A percentile compares a stretch with the other conserved stretches of the same genome.
Evolutionary conservation across 257 asterid species (phyloP).

Genomic region (Fraxinus excelsior): DNA sequence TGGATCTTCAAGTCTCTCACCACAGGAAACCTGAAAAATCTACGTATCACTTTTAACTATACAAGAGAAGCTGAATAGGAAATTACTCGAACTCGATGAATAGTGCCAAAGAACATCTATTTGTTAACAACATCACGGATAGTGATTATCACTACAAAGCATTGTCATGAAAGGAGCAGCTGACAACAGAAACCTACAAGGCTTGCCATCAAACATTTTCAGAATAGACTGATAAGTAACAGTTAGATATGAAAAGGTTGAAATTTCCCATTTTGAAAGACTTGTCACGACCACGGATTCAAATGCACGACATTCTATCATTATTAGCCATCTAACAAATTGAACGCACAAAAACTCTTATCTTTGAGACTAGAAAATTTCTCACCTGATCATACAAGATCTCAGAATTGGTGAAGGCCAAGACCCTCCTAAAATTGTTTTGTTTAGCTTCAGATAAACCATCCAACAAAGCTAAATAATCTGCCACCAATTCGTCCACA

Average conservation of each 20-base stretch:
- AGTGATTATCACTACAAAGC: neutral
- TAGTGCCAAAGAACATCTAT: neutral
- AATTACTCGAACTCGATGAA: neutral
- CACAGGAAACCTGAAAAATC: constrained; percentile 52
- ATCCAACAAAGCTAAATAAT: constrained; percentile 91
- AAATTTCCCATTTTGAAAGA: neutral
- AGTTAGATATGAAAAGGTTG: neutral
- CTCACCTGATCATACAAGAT: constrained; percentile 71
- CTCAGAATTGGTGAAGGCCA: constrained; percentile 73
- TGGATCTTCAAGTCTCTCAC: constrained; percentile 59
- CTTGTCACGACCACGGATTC: neutral
- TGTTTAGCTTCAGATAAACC: constrained; percentile 71
- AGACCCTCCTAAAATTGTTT: constrained; percentile 46
- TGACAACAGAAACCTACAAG: neutral
- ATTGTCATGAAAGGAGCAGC: neutral
- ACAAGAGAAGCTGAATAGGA: neutral
- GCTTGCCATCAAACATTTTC: neutral
- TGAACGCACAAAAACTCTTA: neutral
- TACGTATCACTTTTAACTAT: constrained; percentile 7
- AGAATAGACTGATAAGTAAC: neutral
- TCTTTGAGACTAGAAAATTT: constrained; percentile 5
- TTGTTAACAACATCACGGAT: neutral
- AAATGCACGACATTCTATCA: neutral
- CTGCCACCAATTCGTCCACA: constrained; percentile 73
- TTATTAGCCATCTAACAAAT: neutral